Evolutionary conservation across 2,329 filamentous ascomycete species (phyloP), one percentile per base, ranked within the genome.

Genomic region (Fusarium sp.): DNA sequence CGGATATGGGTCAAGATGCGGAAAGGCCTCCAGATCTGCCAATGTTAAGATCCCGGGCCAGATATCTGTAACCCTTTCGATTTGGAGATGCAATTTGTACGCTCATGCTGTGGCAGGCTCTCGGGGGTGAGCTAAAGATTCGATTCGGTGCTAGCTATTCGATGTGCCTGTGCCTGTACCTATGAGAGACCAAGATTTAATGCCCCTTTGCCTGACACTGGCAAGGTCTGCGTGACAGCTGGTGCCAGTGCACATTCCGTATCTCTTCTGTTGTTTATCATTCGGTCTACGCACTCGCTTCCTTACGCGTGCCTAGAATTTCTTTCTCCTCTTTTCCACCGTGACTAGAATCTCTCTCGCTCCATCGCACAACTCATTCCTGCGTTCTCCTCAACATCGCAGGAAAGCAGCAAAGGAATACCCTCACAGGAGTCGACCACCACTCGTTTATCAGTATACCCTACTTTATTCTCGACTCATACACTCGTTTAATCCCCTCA

Each of bases 221-320:
- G 51, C 54, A 59, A 47, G 60, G 27, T 63, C 53, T 70, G 67
- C 71, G 58, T 62, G 62, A 73, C 72, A 67, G 69, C 49, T 65
- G 67, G 44, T 44, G 64, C 59, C 72, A 75, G 71, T 63, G 53
- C 25, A 9, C 9, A 48, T 46, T 45, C 52, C 46, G 48, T 38
- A 59, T 65, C 58, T 69, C 53, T 62, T 67, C 43, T 52, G 29
- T 41, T 53, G 53, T 65, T 52, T 59, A 58, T 49, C 52, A 43
- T 29, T 67, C 32, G 43, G 40, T 54, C 65, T 53, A 58, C 62
- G 54, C 45, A 43, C 27, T 61, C 41, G 34, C 25, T 24, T 25
- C 49, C 44, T 27, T 38, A 46, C 48, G 48, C 67, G 22, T 45
- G 30, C 43, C 30, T 32, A 44, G 32, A 46, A 34, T 54, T 57